Base-by-base conservation (phyloP, 371 early-diverging fungal genomes). In the Mucor sp. region DNA sequence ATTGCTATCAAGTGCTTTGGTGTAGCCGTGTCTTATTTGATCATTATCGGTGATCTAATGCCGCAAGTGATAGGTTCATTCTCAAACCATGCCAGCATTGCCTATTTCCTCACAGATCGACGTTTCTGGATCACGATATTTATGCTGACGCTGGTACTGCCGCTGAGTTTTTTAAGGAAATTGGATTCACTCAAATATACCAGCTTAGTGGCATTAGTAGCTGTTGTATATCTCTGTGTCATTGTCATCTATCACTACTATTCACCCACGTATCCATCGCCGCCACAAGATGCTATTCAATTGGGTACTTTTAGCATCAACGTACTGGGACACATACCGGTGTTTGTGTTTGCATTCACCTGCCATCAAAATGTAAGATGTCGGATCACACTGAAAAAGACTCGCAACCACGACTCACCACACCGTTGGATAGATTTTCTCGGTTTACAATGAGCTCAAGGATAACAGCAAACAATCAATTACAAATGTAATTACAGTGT, bases 1-100 rank as follows among this genome's bases (percentile, higher is more conserved):
- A 98, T 99, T 69, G 99, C 99, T 28, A 84, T 99, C 74, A 99
- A 99, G 78, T 99, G 99, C 76, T 99, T 99, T 84, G 99, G 99
- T 39, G 99, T 99, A 1, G 91, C 95, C 17, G 89, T 96, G 32
- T 96, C 97, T 8, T 99, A 99, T 78, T 82, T 99, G 60, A 94
- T 99, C 61, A 97, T 99, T 69, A 90, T 96, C 67, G 97, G 98
- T 62, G 96, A 98, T 60, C 75, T 99, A 63, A 93, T 98, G 89
- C 94, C 95, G 1, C 87, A 90, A 69, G 58, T 62, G 0, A 55
- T 71, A 9, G 32, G 5, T 21, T 66, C 76, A 1, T 63, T 69
- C 11, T 56, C 57, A 14, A 58, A 44, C 39, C 62, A 62, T 17
- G 33, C 60, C 19, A 50, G 50, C n/a, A 23, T 53, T 6, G 63